Evolutionary conservation across 148 eudicot species (phyloP).

Genomic region (Heliamphora exappendiculata): DNA sequence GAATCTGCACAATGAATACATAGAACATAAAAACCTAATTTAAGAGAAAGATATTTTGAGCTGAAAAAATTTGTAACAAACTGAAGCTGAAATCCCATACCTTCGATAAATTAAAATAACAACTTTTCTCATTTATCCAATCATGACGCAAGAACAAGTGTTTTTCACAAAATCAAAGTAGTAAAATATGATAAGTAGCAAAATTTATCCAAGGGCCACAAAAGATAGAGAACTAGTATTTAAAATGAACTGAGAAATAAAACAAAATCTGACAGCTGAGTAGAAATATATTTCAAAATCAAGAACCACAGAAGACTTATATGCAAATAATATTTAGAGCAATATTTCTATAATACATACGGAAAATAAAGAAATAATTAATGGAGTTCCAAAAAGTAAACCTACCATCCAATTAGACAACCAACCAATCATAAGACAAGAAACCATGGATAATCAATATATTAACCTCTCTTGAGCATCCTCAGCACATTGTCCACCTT

Average conservation of each 20-base stretch:
- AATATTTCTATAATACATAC: not conserved
- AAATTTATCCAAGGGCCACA: not conserved
- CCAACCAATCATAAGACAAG: not conserved
- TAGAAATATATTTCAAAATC: not conserved
- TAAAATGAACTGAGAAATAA: not conserved
- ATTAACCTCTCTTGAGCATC: not conserved
- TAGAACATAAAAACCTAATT: conserved; percentile 44
- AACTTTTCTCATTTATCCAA: not conserved
- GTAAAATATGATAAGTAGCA: not conserved
- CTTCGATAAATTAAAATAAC: conserved; percentile 5
- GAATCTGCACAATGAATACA: conserved; percentile 79
- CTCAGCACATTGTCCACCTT: not conserved
- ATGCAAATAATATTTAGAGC: not conserved
- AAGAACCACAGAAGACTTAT: not conserved
- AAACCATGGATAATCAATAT: not conserved
- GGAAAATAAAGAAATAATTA: not conserved
- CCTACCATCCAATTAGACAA: not conserved
- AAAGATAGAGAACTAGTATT: not conserved
- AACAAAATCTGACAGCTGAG: not conserved
- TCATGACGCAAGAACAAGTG: not conserved
- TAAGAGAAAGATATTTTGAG: conserved; percentile 21
- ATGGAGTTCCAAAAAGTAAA: not conserved
- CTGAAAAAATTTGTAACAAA: conserved; percentile 11
- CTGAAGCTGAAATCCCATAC: conserved; percentile 14
- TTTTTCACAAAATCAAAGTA: not conserved